These are phyloP conservation scores for Orbilia javanica DNA, from an alignment of 2,329 filamentous ascomycete genomes.

Conservation along the genomic window DNA sequence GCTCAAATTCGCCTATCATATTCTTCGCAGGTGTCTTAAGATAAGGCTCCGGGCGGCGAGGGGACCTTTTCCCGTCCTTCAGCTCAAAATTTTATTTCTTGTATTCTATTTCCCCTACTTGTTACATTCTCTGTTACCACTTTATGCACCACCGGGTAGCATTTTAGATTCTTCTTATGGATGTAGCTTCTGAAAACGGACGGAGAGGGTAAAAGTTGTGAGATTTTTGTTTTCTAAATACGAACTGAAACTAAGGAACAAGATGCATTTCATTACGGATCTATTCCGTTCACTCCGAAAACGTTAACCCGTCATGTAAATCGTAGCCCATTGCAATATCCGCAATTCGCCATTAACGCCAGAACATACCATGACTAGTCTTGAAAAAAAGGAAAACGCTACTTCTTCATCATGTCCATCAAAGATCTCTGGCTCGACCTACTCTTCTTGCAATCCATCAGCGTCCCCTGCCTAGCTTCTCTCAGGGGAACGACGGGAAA, in stretches of 20 bases:
- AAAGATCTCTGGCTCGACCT: slow-evolving; percentile 39
- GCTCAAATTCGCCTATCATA: slow-evolving; percentile 43
- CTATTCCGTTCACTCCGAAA: slow-evolving; percentile 16
- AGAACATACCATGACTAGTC: background rate
- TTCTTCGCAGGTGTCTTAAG: slow-evolving; percentile 32
- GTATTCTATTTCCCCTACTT: slow-evolving; percentile 1
- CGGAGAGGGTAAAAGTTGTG: slow-evolving; percentile 17
- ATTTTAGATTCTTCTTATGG: slow-evolving; percentile 20
- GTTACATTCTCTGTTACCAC: slow-evolving; percentile 26
- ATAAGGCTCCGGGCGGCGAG: slow-evolving; percentile 24
- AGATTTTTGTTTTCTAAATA: slow-evolving; percentile 16
- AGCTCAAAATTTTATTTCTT: slow-evolving; percentile 17
- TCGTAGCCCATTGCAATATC: background rate
- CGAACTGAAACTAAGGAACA: slow-evolving; percentile 1
- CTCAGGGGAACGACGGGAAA: slow-evolving; percentile 59
- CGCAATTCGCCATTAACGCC: slow-evolving; percentile 2
- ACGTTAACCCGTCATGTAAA: slow-evolving; percentile 18
- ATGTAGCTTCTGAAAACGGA: slow-evolving; percentile 7
- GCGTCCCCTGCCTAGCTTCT: slow-evolving; percentile 56
- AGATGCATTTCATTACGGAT: slow-evolving; percentile 13
- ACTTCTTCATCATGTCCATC: slow-evolving; percentile 45
- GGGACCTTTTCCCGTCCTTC: slow-evolving; percentile 1
- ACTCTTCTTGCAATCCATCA: slow-evolving; percentile 45
- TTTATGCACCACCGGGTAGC: slow-evolving; percentile 22
- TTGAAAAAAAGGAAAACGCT: slow-evolving; percentile 1